A percentile compares a stretch with the other conserved stretches of the same genome.
Evolutionary conservation across 129 eudicot species (phyloP).

Genomic region (Lactuca sativa): DNA sequence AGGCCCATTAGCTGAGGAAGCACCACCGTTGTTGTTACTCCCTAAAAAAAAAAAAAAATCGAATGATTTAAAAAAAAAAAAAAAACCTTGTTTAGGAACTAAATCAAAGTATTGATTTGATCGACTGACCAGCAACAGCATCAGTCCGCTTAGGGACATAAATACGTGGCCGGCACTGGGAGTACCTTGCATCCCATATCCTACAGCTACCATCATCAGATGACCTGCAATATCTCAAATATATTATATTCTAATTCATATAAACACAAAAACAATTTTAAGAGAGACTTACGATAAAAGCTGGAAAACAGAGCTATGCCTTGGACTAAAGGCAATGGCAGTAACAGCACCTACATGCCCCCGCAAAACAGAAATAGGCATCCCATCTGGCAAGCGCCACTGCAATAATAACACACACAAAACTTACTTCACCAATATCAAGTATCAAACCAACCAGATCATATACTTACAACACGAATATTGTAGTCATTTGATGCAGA

Average conservation of each 20-base stretch:
- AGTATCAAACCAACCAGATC: conserved; percentile 1
- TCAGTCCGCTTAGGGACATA: conserved; percentile 66
- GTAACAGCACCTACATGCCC: conserved; percentile 96
- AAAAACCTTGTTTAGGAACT: too few species aligned
- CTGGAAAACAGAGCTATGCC: conserved; percentile 54
- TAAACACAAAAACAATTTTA: not conserved
- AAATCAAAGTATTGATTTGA: conserved; percentile 15
- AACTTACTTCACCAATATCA: conserved; percentile 11
- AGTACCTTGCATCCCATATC: conserved; percentile 88
- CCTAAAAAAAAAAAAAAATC: conserved; percentile 40
- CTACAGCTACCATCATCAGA: conserved; percentile 98
- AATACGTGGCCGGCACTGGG: conserved; percentile 66
- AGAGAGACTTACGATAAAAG: conserved; percentile 81
- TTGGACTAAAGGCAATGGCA: conserved; percentile 97
- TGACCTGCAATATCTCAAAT: conserved; percentile 43
- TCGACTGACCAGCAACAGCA: conserved; percentile 49
- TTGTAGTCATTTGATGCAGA: conserved; percentile 97
- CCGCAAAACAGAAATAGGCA: conserved; percentile 77
- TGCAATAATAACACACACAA: conserved; percentile 41
- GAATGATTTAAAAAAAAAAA: not conserved
- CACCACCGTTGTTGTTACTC: conserved; percentile 28
- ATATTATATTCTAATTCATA: not conserved
- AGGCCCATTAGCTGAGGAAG: conserved; percentile 16
- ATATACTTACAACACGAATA: conserved; percentile 90
- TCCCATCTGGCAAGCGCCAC: conserved; percentile 99